These are phyloP conservation scores for Batrachochytrium dendrobatidis DNA, from an alignment of 371 early-diverging fungal species.

Conservation along the genomic window DNA sequence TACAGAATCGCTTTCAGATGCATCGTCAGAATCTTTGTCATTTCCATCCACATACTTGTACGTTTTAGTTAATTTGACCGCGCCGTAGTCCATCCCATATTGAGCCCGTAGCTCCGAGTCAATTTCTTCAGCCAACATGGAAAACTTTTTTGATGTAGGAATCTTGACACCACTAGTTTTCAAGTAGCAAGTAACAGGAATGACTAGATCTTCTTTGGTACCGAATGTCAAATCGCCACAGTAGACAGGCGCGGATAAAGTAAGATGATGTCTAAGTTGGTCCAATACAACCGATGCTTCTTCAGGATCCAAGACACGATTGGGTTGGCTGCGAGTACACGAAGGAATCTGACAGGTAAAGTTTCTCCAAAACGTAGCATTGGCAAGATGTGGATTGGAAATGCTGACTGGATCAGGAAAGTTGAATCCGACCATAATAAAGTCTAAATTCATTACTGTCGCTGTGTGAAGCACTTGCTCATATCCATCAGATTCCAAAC, in stretches of 20 bases:
- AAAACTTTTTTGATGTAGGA: constrained; percentile 54
- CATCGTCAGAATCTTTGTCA: constrained; percentile 8
- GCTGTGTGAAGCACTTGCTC: constrained; percentile 39
- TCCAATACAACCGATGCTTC: constrained; percentile 46
- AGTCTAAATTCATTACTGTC: constrained; percentile 30
- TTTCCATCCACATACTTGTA: not conserved
- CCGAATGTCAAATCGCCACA: constrained; percentile 53
- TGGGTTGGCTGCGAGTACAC: constrained; percentile 21
- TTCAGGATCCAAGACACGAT: constrained; percentile 21
- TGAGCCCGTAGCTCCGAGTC: not conserved
- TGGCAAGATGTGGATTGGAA: not conserved
- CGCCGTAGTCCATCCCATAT: not conserved
- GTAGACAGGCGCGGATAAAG: constrained; percentile 50
- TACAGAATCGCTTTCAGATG: constrained; percentile 12
- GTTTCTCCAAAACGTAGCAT: not conserved
- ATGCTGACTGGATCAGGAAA: not conserved
- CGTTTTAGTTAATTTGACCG: not conserved
- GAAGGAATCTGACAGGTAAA: not conserved
- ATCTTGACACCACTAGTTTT: constrained; percentile 44
- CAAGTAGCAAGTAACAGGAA: constrained; percentile 52
- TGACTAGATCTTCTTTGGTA: constrained; percentile 33
- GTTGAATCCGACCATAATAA: constrained; percentile 52
- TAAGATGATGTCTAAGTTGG: constrained; percentile 44
- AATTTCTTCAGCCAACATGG: constrained; percentile 38
- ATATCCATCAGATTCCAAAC: constrained; percentile 4